phyloP scores from a whole-genome alignment of 2,329 filamentous ascomycete species.

The Tricladium varicosporioides region DNA sequence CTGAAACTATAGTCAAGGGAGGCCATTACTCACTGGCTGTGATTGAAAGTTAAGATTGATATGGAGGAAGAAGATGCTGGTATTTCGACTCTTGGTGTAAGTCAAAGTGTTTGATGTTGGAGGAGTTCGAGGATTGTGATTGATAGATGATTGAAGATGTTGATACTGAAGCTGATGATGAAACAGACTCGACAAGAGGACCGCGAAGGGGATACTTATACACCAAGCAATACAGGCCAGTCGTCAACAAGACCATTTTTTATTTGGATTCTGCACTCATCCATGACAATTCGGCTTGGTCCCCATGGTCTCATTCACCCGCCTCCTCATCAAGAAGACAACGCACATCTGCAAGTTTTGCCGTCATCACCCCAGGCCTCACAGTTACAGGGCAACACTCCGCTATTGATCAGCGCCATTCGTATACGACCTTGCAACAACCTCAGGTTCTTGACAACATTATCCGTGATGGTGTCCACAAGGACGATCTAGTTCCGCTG shows the following conservation, averaged over 20 bases:
- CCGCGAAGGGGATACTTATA: conserved; percentile 28
- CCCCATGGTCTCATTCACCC: conserved; percentile 10
- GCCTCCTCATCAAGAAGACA: conserved; percentile 21
- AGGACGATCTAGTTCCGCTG: conserved; percentile 13
- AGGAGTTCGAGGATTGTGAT: conserved; percentile 13
- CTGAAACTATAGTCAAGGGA: conserved; percentile 19
- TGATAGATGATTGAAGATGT: conserved; percentile 20
- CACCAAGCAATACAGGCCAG: not conserved
- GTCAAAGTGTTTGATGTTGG: conserved; percentile 16
- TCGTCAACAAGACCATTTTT: not conserved
- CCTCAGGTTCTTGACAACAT: not conserved
- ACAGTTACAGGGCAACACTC: not conserved
- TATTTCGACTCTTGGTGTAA: conserved; percentile 4
- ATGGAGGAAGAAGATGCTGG: not conserved
- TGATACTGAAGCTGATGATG: conserved; percentile 25
- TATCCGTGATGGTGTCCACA: conserved; percentile 1
- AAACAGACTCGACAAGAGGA: conserved; percentile 15
- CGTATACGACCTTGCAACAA: conserved; percentile 7
- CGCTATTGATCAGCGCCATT: conserved; percentile 6
- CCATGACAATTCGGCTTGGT: conserved; percentile 5
- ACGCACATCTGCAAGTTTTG: conserved; percentile 27
- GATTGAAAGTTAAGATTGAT: conserved; percentile 4
- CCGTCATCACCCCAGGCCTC: conserved; percentile 11
- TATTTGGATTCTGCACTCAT: not conserved
- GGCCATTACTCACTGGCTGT: conserved; percentile 26